These are phyloP conservation scores for Zymoseptoria tritici DNA, from an alignment of 2,329 filamentous ascomycete species.

Conservation along the genomic window DNA sequence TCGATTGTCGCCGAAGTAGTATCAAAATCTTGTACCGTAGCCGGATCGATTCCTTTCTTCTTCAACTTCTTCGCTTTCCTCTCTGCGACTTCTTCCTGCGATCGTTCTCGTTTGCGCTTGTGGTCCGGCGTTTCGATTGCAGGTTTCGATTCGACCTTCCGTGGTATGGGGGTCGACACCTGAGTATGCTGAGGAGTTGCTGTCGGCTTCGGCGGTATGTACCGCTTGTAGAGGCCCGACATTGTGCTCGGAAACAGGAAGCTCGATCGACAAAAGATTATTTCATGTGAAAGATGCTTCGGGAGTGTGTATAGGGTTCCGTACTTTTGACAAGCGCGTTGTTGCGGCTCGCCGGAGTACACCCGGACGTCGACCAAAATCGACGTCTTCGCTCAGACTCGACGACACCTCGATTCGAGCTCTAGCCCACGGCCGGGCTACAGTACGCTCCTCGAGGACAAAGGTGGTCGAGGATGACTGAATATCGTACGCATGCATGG, in stretches of 20 bases:
- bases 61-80: conserved; percentile 27
- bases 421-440: too few relatives aligned
- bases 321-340: not conserved
- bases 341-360: not conserved
- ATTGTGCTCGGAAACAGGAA: conserved; percentile 22
- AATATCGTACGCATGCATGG: too few relatives aligned
- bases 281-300: conserved; percentile 9
- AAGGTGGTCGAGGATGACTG: too few relatives aligned
- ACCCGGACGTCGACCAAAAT: too few relatives aligned
- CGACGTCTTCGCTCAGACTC: too few relatives aligned
- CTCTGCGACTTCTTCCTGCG: conserved; percentile 24
- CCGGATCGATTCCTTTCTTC: conserved; percentile 22
- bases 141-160: not conserved
- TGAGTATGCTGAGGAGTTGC: not conserved
- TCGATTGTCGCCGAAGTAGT: not conserved
- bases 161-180: not conserved
- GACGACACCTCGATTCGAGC: too few relatives aligned
- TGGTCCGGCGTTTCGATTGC: conserved; percentile 9
- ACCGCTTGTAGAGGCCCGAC: conserved; percentile 40
- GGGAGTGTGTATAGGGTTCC: not conserved
- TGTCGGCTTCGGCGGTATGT: conserved; percentile 35
- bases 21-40: conserved; percentile 2
- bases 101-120: conserved; percentile 29
- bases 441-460: too few relatives aligned
- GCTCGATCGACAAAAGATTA: conserved; percentile 1